A percentile compares a stretch with the other conserved stretches of the same genome.
Conservation (phyloP, 768 basidiomycete genomes). For the Lentinula boryana region DNA sequence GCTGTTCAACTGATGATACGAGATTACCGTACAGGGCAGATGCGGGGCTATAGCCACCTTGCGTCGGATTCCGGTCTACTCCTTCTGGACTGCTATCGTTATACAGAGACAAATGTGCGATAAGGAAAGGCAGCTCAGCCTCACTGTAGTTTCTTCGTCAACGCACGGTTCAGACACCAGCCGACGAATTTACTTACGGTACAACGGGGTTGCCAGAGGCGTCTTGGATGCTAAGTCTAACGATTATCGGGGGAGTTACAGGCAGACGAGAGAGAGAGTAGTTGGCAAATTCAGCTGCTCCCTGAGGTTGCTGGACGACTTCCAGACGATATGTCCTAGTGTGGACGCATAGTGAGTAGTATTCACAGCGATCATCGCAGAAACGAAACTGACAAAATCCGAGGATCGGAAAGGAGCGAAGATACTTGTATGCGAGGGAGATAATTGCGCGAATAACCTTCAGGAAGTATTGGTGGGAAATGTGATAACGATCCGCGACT, state of each 20-base stretch:
- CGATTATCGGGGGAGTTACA: conserved; percentile 79
- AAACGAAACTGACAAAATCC: conserved; percentile 38
- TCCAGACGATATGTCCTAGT: conserved; percentile 70
- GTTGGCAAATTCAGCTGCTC: conserved; percentile 76
- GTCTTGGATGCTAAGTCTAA: conserved; percentile 72
- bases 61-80: conserved; percentile 60
- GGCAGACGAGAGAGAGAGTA: conserved; percentile 74
- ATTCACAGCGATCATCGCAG: conserved; percentile 7
- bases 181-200: conserved; percentile 55
- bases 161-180: no score
- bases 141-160: conserved; percentile 43
- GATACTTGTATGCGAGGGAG: conserved; percentile 49
- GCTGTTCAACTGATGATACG: conserved; percentile 73
- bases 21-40: conserved; percentile 79
- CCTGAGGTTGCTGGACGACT: conserved; percentile 79
- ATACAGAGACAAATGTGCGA: conserved; percentile 76
- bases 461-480: conserved; percentile 27
- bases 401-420: conserved; percentile 50
- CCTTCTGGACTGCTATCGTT: conserved; percentile 59
- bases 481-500: conserved; percentile 32
- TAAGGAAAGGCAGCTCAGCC: conserved; percentile 80
- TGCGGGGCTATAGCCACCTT: conserved; percentile 31
- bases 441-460: conserved; percentile 30
- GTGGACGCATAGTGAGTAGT: conserved; percentile 13
- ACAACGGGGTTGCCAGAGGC: conserved; percentile 62